phyloP scores from a whole-genome alignment of 192 early-diverging fungal genomes.

The Coemansia sp. region DNA sequence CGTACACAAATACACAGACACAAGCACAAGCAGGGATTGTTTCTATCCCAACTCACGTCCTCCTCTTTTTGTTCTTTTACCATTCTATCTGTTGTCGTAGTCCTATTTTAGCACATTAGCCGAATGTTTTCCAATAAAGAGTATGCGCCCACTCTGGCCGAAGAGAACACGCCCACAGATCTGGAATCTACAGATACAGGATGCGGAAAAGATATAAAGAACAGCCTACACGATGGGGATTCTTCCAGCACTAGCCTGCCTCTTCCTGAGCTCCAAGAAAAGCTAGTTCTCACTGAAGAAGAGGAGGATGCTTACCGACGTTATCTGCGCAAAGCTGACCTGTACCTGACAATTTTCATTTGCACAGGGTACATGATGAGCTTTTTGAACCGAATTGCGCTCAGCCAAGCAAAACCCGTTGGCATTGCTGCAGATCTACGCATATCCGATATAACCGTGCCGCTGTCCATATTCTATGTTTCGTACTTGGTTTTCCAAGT shows the following conservation, averaged over 20 bases:
- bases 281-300: conserved; percentile 3
- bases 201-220: background rate
- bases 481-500: conserved; percentile 18
- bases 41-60: too few relatives aligned
- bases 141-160: background rate
- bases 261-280: conserved; percentile 7
- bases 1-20: too few relatives aligned
- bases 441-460: conserved; percentile 8
- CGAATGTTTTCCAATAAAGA: background rate
- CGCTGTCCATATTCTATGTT: conserved; percentile 18
- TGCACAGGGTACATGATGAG: conserved; percentile 16
- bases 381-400: conserved; percentile 13
- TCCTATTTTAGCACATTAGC: too few relatives aligned
- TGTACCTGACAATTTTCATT: conserved; percentile 7
- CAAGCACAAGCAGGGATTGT: too few relatives aligned
- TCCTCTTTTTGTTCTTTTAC: too few relatives aligned
- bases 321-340: conserved; percentile 11
- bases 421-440: conserved; percentile 3
- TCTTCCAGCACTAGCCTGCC: background rate
- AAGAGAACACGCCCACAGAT: background rate
- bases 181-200: background rate
- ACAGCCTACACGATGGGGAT: background rate
- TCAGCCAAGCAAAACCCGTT: conserved; percentile 14
- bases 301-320: conserved; percentile 4
- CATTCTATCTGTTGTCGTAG: too few relatives aligned